Percentiles rank a stretch among this genome's conserved stretches.
Evolutionary conservation across 192 early-diverging fungal genomes (phyloP).

Genomic region (Dissophora ornata): DNA sequence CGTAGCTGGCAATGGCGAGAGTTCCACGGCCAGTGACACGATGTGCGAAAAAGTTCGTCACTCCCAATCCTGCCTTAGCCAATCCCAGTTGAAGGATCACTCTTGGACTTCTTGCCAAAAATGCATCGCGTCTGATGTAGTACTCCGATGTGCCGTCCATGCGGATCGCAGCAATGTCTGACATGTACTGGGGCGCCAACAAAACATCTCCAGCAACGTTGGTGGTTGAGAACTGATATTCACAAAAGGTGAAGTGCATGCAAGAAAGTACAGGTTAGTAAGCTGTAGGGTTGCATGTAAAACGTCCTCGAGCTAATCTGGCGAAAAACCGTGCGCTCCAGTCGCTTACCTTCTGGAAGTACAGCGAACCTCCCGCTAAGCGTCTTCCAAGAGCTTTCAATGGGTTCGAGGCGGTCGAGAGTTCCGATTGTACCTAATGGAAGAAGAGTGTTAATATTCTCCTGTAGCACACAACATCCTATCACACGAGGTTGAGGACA

Average conservation of each 20-base stretch:
- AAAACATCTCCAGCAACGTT: conserved; percentile 70
- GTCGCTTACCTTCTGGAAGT: conserved; percentile 41
- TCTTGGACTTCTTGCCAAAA: conserved; percentile 69
- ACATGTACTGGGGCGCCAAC: conserved; percentile 69
- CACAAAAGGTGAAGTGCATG: too few relatives aligned
- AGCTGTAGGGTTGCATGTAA: too few relatives aligned
- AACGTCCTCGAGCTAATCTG: too few relatives aligned
- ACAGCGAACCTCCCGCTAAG: conserved; percentile 46
- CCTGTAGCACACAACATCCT: not conserved
- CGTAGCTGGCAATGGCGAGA: conserved; percentile 72
- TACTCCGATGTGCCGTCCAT: conserved; percentile 67
- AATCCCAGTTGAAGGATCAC: conserved; percentile 62
- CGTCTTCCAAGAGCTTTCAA: conserved; percentile 51
- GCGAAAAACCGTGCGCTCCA: too few relatives aligned
- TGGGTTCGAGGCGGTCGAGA: conserved; percentile 44
- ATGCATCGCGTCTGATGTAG: conserved; percentile 70
- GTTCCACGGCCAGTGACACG: conserved; percentile 73
- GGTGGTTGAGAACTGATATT: conserved; percentile 66
- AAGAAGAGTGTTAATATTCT: not conserved
- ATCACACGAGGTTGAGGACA: not conserved
- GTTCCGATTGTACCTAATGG: conserved; percentile 42
- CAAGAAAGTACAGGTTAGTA: too few relatives aligned
- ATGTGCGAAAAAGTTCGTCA: conserved; percentile 71
- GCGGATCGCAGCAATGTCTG: conserved; percentile 72
- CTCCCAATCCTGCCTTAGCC: conserved; percentile 57